Conservation (phyloP, 2,329 filamentous ascomycete genomes). For the Arthrobotrys conoides region DNA sequence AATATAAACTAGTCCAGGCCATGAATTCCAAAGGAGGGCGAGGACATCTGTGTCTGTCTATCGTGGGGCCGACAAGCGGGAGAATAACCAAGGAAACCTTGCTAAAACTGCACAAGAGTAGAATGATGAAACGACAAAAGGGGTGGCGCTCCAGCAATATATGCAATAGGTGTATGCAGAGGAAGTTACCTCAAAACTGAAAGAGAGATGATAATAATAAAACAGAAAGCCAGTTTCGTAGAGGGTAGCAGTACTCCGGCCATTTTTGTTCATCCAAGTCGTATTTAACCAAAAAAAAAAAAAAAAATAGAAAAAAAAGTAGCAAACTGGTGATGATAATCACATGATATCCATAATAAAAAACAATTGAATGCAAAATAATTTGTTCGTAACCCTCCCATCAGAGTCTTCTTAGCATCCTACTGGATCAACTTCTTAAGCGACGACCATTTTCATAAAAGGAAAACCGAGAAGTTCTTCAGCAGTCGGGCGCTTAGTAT, state of each 20-base stretch:
- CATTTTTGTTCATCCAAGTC: constrained; percentile 12
- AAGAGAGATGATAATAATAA: constrained; percentile 17
- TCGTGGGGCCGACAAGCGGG: background rate
- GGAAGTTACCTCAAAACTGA: constrained; percentile 29
- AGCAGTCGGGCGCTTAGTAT: constrained; percentile 90
- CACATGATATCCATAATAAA: constrained; percentile 63
- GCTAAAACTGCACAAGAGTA: background rate
- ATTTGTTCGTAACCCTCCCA: background rate
- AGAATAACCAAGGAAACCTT: background rate
- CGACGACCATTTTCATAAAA: constrained; percentile 79
- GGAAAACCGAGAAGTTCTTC: constrained; percentile 88
- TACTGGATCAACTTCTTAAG: constrained; percentile 7
- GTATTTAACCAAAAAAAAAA: background rate
- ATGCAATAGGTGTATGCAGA: constrained; percentile 44
- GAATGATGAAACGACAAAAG: constrained; percentile 8
- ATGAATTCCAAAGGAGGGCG: background rate
- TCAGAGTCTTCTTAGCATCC: background rate
- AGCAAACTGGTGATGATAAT: constrained; percentile 56
- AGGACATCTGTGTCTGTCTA: background rate
- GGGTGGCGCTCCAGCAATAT: constrained; percentile 27
- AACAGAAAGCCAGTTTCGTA: constrained; percentile 49
- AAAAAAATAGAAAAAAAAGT: background rate
- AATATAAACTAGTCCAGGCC: background rate
- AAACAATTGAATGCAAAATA: background rate
- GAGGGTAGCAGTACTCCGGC: constrained; percentile 1